A percentile compares a stretch with the other conserved stretches of the same genome.
phyloP scores from a whole-genome alignment of 139 green algal species.

The Zygnema circumcarinatum region DNA sequence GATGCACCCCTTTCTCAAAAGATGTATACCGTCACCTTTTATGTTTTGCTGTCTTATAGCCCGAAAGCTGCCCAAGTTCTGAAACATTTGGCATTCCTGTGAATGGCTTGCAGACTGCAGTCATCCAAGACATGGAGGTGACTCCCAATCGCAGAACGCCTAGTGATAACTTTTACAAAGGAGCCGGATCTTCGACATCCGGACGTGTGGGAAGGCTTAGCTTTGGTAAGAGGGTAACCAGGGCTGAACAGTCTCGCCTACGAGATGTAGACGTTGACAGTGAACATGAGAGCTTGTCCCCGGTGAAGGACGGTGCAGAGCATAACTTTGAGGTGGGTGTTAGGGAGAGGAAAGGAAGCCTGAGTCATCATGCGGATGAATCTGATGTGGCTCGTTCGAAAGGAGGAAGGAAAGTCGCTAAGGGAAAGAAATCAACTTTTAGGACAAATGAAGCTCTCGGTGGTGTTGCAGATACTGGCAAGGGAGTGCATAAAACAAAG shows the following conservation, averaged over 20 bases:
- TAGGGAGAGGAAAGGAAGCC: background rate
- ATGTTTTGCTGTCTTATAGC: too few species aligned
- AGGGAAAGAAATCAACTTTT: background rate
- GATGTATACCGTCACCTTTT: too few species aligned
- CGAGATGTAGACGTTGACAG: background rate
- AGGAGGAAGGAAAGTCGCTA: background rate
- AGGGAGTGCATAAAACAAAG: background rate
- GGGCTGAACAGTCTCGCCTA: background rate
- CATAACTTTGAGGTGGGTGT: background rate
- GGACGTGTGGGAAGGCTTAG: background rate
- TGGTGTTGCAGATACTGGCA: background rate
- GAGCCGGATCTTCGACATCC: background rate
- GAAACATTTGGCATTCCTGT: too few species aligned
- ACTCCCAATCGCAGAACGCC: background rate
- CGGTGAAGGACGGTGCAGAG: background rate
- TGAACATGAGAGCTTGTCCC: background rate
- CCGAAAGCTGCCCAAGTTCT: too few species aligned
- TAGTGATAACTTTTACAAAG: background rate
- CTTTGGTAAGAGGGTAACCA: background rate
- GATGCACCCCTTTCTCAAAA: too few species aligned
- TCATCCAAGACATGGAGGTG: background rate
- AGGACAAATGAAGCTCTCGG: background rate
- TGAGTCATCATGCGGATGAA: background rate
- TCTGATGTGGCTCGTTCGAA: background rate
- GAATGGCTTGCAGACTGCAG: too few species aligned